A percentile compares a stretch with the other conserved stretches of the same genome.
Evolutionary conservation across 1,284 basidiomycete genomes (phyloP).

Genomic region (Cutaneotrichosporon cavernicola): DNA sequence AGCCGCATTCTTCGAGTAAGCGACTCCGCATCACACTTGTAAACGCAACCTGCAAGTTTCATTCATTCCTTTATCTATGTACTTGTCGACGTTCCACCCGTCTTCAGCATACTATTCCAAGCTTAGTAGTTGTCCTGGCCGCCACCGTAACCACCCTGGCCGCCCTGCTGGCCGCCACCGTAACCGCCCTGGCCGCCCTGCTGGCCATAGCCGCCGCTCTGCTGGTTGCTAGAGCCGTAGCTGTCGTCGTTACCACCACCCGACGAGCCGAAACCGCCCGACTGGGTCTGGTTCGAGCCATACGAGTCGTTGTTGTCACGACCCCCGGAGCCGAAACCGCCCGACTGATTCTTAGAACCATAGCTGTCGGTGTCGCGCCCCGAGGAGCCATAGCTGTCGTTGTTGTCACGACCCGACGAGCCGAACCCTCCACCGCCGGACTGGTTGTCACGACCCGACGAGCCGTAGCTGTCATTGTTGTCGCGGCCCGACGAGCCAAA

Average conservation of each 20-base stretch:
- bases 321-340: conserved; percentile 9
- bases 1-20: too few species aligned
- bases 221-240: conserved; percentile 1
- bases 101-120: background rate
- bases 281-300: conserved; percentile 13
- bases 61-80: background rate
- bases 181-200: conserved; percentile 1
- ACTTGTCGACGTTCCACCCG: background rate
- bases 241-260: conserved; percentile 6
- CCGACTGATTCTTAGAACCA: conserved; percentile 13
- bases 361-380: conserved; percentile 2
- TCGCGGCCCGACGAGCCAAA: too few species aligned
- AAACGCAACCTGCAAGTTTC: too few species aligned
- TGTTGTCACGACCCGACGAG: conserved; percentile 8
- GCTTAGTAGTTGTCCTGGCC: conserved; percentile 10
- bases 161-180: conserved; percentile 2
- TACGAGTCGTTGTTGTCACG: conserved; percentile 8
- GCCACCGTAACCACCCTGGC: conserved; percentile 3
- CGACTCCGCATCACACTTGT: too few species aligned
- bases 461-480: background rate
- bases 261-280: background rate
- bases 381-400: conserved; percentile 9
- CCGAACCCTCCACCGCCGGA: background rate
- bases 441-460: background rate
- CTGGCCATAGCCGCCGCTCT: conserved; percentile 1